Base-by-base conservation (phyloP, 2,329 filamentous ascomycete genomes). In the Aspergillus udagawae region DNA sequence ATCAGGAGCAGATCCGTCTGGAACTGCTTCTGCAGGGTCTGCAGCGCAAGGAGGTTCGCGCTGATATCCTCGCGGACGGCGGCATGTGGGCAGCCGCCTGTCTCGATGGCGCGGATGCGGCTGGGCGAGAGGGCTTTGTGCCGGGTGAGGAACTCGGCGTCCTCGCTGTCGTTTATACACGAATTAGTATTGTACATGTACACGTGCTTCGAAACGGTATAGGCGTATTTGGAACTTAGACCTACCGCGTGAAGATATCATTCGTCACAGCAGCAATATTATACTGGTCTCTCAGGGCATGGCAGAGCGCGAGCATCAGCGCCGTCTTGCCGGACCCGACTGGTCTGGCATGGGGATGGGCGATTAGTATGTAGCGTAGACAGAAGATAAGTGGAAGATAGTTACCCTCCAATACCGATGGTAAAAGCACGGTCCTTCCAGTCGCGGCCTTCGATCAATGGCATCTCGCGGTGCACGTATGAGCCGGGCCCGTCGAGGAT, bases 311-410 rank as follows among this genome's bases (percentile, higher is more conserved):
- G 10, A 97, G 86, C 93, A 99, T 97, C 28, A 97, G 84, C 20
- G 94, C 94, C 0, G 94, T 97, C 77, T 99, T 99, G 71, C 94
- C 94, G 25, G 92, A 97, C 63, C 94, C 94, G 54, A 99, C 94
- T 60, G 94, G 94, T 47, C 92, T 96, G 35, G 7, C 35, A 44
- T 42, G 44, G 6, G 3, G 9, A 44, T 4, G 2, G 3, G 41
- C 7, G 29, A n/a, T 56, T 35, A 48, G 28, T 28, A 47, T 6
- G 17, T 25, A 5, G 1, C 27, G 23, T 38, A 4, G 2, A 12
- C 10, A n/a, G n/a, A n/a, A n/a, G n/a, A n/a, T n/a, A n/a, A 20
- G 25, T 35, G 7, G 5, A 14, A 14, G 3, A 29, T 6, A 57
- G 85, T 66, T 82, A 96, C 92, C 94, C 94, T 78, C 94, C 94